phyloP scores from a whole-genome alignment of 495 filamentous ascomycete genomes.

The Aspergillus hancockii region DNA sequence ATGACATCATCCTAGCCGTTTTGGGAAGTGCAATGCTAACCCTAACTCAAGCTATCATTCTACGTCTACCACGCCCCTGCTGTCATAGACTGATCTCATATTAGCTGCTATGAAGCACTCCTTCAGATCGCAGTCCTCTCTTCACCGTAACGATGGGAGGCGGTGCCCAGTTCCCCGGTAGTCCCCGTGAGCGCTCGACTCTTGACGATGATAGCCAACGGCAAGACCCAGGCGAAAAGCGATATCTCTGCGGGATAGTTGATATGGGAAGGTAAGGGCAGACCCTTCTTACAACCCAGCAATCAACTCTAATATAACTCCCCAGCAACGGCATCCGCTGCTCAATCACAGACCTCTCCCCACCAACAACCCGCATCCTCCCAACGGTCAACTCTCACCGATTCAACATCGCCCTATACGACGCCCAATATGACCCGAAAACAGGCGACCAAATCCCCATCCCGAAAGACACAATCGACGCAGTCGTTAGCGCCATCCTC shows the following conservation, averaged over 20 bases:
- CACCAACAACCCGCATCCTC: conserved; percentile 68
- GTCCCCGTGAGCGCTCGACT: not conserved
- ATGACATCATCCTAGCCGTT: conserved; percentile 1
- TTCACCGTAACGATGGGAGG: not conserved
- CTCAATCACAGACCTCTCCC: conserved; percentile 78
- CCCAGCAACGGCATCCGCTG: conserved; percentile 91
- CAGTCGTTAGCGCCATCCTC: conserved; percentile 62
- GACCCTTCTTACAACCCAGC: not conserved
- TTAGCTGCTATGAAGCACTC: not conserved
- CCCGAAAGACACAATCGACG: conserved; percentile 58
- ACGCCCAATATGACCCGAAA: conserved; percentile 63
- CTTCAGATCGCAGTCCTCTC: no score
- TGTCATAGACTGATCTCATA: not conserved
- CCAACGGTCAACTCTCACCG: conserved; percentile 77
- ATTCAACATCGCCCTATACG: conserved; percentile 83
- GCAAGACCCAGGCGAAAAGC: not conserved
- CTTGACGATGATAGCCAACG: not conserved
- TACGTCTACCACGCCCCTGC: not conserved
- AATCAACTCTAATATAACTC: not conserved
- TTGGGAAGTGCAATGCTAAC: not conserved
- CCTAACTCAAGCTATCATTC: not conserved
- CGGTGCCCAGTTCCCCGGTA: conserved; percentile 2
- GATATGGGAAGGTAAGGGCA: conserved; percentile 34
- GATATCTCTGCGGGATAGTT: conserved; percentile 27
- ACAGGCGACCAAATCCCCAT: conserved; percentile 56